Conservation (phyloP, 2,329 filamentous ascomycete genomes). For the Colletotrichum euphorbiae region DNA sequence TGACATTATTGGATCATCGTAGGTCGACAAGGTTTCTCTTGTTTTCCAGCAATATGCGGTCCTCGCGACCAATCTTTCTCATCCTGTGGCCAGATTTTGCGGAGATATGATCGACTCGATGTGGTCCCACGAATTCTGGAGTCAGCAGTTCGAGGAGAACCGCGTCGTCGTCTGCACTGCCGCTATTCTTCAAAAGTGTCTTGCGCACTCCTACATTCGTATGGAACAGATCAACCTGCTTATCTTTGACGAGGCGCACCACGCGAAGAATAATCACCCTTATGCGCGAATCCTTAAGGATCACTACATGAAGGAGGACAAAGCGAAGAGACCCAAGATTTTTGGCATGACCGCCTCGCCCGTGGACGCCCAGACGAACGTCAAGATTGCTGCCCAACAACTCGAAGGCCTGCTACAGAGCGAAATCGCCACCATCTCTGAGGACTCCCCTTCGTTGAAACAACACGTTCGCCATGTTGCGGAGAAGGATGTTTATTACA, state of each 20-base stretch:
- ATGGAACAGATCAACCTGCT: conserved; percentile 90
- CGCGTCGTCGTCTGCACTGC: conserved; percentile 95
- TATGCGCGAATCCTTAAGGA: conserved; percentile 93
- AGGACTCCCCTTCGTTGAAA: conserved; percentile 52
- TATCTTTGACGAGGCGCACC: conserved; percentile 96
- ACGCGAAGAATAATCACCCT: conserved; percentile 92
- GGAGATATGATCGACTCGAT: conserved; percentile 70
- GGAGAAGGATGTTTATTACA: conserved; percentile 59
- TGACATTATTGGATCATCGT: background rate
- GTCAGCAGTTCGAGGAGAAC: conserved; percentile 67
- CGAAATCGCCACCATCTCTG: conserved; percentile 80
- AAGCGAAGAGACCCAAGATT: conserved; percentile 73
- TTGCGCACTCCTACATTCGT: conserved; percentile 81
- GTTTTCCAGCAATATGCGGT: conserved; percentile 92
- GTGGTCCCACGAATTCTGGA: conserved; percentile 60
- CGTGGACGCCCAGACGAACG: conserved; percentile 83
- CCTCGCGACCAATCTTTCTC: conserved; percentile 82
- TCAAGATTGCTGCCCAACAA: conserved; percentile 75
- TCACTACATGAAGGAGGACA: conserved; percentile 72
- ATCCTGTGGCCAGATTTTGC: conserved; percentile 73
- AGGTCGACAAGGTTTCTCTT: conserved; percentile 88
- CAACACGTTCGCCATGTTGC: conserved; percentile 59
- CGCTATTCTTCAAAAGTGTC: conserved; percentile 82
- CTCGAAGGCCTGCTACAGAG: conserved; percentile 83
- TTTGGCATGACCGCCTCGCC: conserved; percentile 98